Evolutionary conservation across 2,329 filamentous ascomycete genomes (phyloP).

Genomic region (Ophiostoma australiae): DNA sequence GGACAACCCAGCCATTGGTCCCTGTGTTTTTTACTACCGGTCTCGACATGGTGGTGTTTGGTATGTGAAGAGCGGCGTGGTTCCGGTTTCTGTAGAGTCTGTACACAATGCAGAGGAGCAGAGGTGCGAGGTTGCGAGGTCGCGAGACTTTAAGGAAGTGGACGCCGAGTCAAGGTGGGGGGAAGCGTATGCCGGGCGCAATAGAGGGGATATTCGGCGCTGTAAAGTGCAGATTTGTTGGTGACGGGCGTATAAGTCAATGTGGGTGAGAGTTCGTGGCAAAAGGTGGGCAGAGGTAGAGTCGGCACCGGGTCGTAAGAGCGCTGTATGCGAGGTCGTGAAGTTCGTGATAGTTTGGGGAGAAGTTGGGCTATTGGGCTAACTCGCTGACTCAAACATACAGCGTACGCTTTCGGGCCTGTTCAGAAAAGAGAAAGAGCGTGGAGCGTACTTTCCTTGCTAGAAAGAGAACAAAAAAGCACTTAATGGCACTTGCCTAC

Average conservation of each 20-base stretch:
- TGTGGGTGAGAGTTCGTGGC: not conserved
- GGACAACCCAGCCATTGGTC: conserved; percentile 47
- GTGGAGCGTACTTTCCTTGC: conserved; percentile 9
- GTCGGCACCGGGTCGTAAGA: not conserved
- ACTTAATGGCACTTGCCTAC: not conserved
- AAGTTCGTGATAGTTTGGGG: conserved; percentile 1
- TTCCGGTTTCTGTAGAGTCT: not conserved
- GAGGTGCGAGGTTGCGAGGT: not conserved
- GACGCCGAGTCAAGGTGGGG: conserved; percentile 10
- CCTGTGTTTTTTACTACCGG: conserved; percentile 24
- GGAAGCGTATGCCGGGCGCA: not conserved
- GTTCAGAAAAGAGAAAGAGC: conserved; percentile 8
- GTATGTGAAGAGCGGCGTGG: not conserved
- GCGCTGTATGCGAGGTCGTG: not conserved
- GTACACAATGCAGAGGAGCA: not conserved
- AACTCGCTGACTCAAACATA: not conserved
- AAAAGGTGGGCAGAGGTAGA: not conserved
- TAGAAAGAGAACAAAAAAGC: not conserved
- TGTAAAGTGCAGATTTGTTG: not conserved
- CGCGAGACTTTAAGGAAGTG: not conserved
- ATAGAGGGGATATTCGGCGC: not conserved
- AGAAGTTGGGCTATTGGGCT: not conserved
- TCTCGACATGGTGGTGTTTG: conserved; percentile 22
- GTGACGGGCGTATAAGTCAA: not conserved
- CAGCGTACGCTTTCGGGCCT: conserved; percentile 1